Conservation (phyloP, 331 rosid species). For the Prunus yedoensis region DNA sequence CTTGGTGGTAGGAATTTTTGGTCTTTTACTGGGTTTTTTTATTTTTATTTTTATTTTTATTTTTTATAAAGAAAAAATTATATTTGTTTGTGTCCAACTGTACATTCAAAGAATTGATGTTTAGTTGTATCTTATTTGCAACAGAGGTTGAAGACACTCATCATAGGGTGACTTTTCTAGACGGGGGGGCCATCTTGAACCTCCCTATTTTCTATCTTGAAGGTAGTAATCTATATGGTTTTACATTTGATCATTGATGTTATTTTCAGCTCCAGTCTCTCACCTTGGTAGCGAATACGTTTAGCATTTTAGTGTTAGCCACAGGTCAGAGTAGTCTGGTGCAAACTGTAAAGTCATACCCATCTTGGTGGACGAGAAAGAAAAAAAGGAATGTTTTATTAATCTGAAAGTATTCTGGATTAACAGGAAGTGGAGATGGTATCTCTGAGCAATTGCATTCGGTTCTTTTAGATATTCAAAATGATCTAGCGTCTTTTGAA, state of each 20-base stretch:
- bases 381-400: neutral
- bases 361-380: neutral
- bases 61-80: neutral
- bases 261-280: conserved; percentile 5
- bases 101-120: neutral
- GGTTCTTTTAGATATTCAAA: neutral
- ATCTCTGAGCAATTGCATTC: neutral
- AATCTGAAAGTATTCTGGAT: neutral
- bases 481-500: neutral
- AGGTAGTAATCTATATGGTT: conserved; percentile 42
- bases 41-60: no score
- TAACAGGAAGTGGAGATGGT: neutral
- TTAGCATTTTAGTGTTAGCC: neutral
- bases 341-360: neutral
- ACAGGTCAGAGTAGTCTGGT: neutral
- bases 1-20: conserved; percentile 69
- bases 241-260: neutral
- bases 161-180: conserved; percentile 72
- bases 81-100: neutral
- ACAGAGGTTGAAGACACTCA: conserved; percentile 94
- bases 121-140: conserved; percentile 14
- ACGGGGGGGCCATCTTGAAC: conserved; percentile 64
- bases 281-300: neutral
- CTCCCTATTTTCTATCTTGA: conserved; percentile 78
- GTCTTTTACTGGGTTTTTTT: conserved; percentile 4